A percentile compares a stretch with the other conserved stretches of the same genome.
Conservation (phyloP, 2,329 filamentous ascomycete species). For the Ascochyta clinopodiicola region DNA sequence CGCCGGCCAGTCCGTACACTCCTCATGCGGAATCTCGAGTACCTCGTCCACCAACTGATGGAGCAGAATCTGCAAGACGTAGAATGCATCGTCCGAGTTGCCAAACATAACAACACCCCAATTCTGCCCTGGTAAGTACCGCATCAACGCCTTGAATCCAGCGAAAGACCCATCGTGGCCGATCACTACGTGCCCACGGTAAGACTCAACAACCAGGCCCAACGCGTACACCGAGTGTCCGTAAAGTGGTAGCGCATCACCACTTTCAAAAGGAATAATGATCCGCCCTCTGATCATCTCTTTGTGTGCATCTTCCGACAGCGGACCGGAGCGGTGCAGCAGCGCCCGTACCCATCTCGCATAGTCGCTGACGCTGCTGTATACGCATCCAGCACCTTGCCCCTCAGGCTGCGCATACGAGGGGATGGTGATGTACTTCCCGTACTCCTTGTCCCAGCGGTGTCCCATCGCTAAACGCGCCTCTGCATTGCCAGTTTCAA, state of each 20-base stretch:
- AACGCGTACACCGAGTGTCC: conserved; percentile 18
- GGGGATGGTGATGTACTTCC: conserved; percentile 11
- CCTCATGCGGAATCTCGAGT: not conserved
- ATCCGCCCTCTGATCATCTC: conserved; percentile 24
- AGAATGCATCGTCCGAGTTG: conserved; percentile 14
- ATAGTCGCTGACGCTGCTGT: conserved; percentile 28
- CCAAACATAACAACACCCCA: conserved; percentile 21
- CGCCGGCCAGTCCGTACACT: conserved; percentile 5
- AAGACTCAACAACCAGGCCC: conserved; percentile 15
- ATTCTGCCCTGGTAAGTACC: conserved; percentile 15
- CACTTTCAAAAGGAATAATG: conserved; percentile 5
- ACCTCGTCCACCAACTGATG: conserved; percentile 15
- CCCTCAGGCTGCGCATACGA: conserved; percentile 22
- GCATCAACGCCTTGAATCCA: conserved; percentile 18
- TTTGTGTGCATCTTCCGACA: conserved; percentile 18
- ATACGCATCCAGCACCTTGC: conserved; percentile 32
- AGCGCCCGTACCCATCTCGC: conserved; percentile 36
- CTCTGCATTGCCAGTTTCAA: conserved; percentile 24
- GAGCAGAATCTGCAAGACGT: conserved; percentile 12
- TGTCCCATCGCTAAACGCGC: conserved; percentile 21
- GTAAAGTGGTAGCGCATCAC: conserved; percentile 14
- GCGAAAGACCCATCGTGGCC: conserved; percentile 17
- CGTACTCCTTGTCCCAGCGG: conserved; percentile 14
- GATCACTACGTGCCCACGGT: conserved; percentile 17
- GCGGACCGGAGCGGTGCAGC: conserved; percentile 16